Conservation (phyloP, 2,329 filamentous ascomycete species). For the Chalaropsis ovoidea region DNA sequence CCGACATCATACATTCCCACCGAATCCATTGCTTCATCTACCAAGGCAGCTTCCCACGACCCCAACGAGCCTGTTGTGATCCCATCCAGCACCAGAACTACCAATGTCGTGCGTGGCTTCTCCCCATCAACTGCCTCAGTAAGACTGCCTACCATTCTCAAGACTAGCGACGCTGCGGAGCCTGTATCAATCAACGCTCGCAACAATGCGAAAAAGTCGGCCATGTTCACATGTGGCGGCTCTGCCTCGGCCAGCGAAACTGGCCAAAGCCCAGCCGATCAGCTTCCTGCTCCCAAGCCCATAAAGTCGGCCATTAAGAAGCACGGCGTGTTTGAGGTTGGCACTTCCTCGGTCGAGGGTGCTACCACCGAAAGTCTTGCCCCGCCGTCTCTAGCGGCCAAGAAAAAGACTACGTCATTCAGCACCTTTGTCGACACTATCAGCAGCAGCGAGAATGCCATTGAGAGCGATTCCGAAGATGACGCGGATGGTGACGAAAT, state of each 20-base stretch:
- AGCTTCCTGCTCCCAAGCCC: constrained; percentile 25
- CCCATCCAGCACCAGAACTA: constrained; percentile 5
- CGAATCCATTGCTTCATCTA: constrained; percentile 22
- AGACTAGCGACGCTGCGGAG: constrained; percentile 32
- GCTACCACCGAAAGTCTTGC: constrained; percentile 47
- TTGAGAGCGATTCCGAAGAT: constrained; percentile 43
- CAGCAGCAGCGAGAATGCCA: constrained; percentile 49
- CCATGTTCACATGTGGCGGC: constrained; percentile 62
- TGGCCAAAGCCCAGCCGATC: constrained; percentile 40
- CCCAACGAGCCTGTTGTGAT: constrained; percentile 34
- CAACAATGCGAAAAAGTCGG: constrained; percentile 55
- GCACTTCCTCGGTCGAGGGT: constrained; percentile 62
- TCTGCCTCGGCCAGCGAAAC: constrained; percentile 65
- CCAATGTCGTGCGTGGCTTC: constrained; percentile 60
- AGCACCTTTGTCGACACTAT: constrained; percentile 62
- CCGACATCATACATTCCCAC: constrained; percentile 24
- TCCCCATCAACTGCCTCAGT: constrained; percentile 47
- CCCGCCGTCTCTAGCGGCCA: constrained; percentile 32
- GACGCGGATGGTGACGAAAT: constrained; percentile 58
- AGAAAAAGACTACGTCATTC: constrained; percentile 74
- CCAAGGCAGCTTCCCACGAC: background rate
- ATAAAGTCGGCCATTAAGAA: constrained; percentile 32
- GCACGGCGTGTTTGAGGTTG: constrained; percentile 42
- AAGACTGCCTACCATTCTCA: constrained; percentile 15
- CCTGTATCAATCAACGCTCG: constrained; percentile 41